Evolutionary conservation across 1,284 basidiomycete species (phyloP).

Genomic region (Ceratobasidium theobromae): DNA sequence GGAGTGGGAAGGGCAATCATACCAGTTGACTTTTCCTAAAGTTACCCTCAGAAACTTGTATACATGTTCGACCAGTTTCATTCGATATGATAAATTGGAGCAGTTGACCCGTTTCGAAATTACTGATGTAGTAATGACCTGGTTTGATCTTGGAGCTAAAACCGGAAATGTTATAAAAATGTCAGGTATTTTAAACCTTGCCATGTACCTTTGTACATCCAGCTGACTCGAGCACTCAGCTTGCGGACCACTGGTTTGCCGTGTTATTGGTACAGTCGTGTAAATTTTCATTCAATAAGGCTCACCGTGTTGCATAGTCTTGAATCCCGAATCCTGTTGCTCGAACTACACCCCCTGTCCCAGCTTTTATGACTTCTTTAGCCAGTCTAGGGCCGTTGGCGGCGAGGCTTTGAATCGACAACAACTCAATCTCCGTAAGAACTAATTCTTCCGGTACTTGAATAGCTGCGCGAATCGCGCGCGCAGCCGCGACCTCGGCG

Average conservation of each 20-base stretch:
- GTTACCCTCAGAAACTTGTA: not conserved
- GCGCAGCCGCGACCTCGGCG: conserved; percentile 10
- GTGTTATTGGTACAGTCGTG: not conserved
- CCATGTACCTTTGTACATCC: not conserved
- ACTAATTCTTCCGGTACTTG: conserved; percentile 13
- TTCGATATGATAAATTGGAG: not conserved
- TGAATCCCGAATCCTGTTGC: conserved; percentile 1
- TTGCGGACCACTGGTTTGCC: not conserved
- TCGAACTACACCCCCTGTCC: conserved; percentile 20
- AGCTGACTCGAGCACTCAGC: not conserved
- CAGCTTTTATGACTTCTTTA: conserved; percentile 8
- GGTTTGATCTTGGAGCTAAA: not conserved
- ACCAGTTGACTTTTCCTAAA: conserved; percentile 13
- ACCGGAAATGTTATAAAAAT: not conserved
- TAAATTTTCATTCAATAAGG: not conserved
- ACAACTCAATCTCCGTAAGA: conserved; percentile 6
- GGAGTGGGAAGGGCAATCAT: not conserved
- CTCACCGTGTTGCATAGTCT: not conserved
- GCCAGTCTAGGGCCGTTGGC: conserved; percentile 7
- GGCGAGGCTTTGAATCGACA: conserved; percentile 8
- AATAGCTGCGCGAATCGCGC: not conserved
- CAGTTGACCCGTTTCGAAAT: not conserved
- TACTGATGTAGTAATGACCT: conserved; percentile 12
- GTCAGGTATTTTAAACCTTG: not conserved
- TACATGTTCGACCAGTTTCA: not conserved